Conservation (phyloP, 2,329 filamentous ascomycete genomes). For the Westerdykella ornata region DNA sequence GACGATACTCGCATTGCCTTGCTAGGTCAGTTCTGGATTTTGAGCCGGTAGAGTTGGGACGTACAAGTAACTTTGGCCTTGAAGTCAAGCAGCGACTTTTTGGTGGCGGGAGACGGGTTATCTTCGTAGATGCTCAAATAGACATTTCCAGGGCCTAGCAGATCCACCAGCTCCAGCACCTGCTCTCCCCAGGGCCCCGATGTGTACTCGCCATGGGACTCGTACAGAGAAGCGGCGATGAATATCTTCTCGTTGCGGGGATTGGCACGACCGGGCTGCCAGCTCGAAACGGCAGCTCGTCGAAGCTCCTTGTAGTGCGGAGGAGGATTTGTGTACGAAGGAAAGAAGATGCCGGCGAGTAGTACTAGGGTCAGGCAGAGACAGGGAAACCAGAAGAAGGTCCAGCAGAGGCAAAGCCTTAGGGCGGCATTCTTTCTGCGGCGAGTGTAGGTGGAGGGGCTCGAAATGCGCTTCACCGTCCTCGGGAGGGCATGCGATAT, state of each 20-base stretch:
- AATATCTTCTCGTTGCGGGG: slow-evolving; percentile 60
- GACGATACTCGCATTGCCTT: slow-evolving; percentile 48
- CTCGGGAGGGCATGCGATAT: slow-evolving; percentile 14
- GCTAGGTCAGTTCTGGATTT: slow-evolving; percentile 8
- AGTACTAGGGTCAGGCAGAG: slow-evolving; percentile 35
- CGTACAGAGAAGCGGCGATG: slow-evolving; percentile 65
- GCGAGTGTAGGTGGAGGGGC: slow-evolving; percentile 27
- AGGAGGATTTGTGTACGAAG: slow-evolving; percentile 52
- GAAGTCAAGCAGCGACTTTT: slow-evolving; percentile 50
- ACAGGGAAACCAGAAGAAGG: slow-evolving; percentile 28
- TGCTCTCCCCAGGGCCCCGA: slow-evolving; percentile 58
- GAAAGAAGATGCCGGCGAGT: slow-evolving; percentile 45
- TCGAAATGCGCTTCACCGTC: slow-evolving; percentile 21
- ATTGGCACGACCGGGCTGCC: slow-evolving; percentile 43
- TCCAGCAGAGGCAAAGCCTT: slow-evolving; percentile 26
- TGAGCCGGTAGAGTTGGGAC: neutral
- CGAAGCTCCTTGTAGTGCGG: slow-evolving; percentile 45
- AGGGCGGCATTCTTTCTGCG: slow-evolving; percentile 27
- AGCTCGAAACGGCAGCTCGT: slow-evolving; percentile 23
- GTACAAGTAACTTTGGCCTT: slow-evolving; percentile 45
- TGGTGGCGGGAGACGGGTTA: slow-evolving; percentile 54
- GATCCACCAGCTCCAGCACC: slow-evolving; percentile 55
- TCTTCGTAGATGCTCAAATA: slow-evolving; percentile 71
- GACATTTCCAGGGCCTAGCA: slow-evolving; percentile 61
- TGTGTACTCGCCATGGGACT: slow-evolving; percentile 54